These are phyloP conservation scores for Leucosporidium scottii DNA, from an alignment of 768 basidiomycete genomes.

Conservation along the genomic window DNA sequence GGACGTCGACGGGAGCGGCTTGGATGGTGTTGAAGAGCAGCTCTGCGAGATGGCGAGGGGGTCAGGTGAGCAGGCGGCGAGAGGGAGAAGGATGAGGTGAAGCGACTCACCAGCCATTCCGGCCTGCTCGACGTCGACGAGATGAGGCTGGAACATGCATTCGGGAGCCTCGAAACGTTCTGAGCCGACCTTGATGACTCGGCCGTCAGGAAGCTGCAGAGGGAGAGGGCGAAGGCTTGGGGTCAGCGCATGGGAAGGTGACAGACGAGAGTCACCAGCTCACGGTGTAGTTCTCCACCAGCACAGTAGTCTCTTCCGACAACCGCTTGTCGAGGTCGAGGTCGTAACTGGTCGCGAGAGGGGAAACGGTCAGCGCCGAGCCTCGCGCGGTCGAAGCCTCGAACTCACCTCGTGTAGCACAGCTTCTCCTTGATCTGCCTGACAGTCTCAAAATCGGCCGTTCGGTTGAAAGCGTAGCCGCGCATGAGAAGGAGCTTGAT, in stretches of 20 bases:
- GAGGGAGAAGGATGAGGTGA: neutral
- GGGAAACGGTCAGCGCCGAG: neutral
- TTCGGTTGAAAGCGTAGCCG: conserved; percentile 99
- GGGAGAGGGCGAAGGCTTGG: neutral
- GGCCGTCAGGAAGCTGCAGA: conserved; percentile 81
- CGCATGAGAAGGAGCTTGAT: conserved; percentile 99
- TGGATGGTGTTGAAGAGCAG: conserved; percentile 97
- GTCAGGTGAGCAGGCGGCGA: too few species aligned
- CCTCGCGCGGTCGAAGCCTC: neutral
- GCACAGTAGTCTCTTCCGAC: conserved; percentile 88
- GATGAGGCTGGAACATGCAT: conserved; percentile 99
- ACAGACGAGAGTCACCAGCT: conserved; percentile 33
- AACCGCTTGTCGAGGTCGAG: conserved; percentile 89
- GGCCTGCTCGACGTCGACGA: conserved; percentile 93
- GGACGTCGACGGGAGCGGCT: conserved; percentile 76
- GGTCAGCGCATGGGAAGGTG: neutral
- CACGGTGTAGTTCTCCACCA: conserved; percentile 94
- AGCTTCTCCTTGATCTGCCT: conserved; percentile 98
- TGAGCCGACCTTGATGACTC: conserved; percentile 92
- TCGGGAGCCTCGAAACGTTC: conserved; percentile 99
- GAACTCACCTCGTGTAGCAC: conserved; percentile 82
- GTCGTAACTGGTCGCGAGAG: conserved; percentile 63
- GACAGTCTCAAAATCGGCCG: conserved; percentile 98
- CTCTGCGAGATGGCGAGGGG: conserved; percentile 48
- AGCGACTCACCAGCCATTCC: conserved; percentile 74